Evolutionary conservation across 495 filamentous ascomycete genomes (phyloP), one percentile per base, ranked within the genome.

Genomic region (Mytilinidion resinicola): DNA sequence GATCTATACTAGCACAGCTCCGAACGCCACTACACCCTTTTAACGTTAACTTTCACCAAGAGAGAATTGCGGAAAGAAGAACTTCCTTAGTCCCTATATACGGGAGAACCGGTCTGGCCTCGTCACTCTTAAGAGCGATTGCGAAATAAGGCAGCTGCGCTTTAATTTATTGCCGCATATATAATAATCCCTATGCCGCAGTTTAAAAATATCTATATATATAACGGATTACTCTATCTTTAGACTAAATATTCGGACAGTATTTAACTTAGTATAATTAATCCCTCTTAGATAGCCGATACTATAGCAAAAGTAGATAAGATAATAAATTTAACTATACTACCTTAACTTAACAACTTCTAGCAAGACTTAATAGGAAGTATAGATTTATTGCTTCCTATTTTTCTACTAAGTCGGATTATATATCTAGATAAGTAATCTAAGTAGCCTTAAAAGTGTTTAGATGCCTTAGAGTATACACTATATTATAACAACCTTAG

Each of bases 21-120:
- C 43, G 43, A 57, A 57, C 44, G 54, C 30, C 54, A 57, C 30
- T 57, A 57, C 46, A 57, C 54, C 42, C 54, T 57, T 15, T 49
- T 43, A 19, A 41, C 48, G 30, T 57, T 43, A 50, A 57, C 54
- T 14, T 57, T 58, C 30, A 58, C 47, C 8, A 58, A 58, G 56
- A 51, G 56, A 17, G 56, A 58, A 36, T 47, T 58, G 19, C 34
- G n/a, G 37, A 20, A 58, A 33, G 48, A 52, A 9, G 56, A n/a
- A 50, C 41, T 57, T 21, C 48, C 48, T 43, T 51, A 17, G 12
- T 52, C 47, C 43, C n/a, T 34, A 39, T 30, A 20, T 43, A 58
- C 46, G 38, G 36, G 48, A 5, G 14, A 36, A 43, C 41, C n/a
- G 15, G 21, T 58, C 19, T 35, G 43, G 9, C 46, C 56, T 30